phyloP scores from a whole-genome alignment of 139 green algal species.

The Chlorella vulgaris region DNA sequence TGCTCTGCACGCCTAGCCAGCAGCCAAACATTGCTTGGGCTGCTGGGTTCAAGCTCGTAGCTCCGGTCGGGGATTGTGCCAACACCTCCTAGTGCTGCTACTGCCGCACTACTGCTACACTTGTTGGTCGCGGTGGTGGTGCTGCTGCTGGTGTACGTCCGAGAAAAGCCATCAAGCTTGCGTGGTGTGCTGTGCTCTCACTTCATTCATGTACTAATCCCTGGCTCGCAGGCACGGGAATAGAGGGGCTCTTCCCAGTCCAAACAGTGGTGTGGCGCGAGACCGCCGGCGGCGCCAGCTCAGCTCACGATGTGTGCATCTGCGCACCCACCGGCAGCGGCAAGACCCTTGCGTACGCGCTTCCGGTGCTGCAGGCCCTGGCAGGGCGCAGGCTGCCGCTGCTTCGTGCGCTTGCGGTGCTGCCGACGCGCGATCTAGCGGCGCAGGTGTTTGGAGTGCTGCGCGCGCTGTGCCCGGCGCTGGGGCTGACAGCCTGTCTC shows the following conservation, averaged over 20 bases:
- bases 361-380: slow-evolving; percentile 80
- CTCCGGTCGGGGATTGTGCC: too few species aligned
- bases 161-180: too few species aligned
- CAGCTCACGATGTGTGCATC: slow-evolving; percentile 86
- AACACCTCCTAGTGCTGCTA: too few species aligned
- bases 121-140: not conserved
- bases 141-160: not conserved
- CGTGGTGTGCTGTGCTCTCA: too few species aligned
- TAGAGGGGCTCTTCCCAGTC: slow-evolving; percentile 79
- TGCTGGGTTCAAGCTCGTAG: too few species aligned
- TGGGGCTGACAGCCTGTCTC: slow-evolving; percentile 63
- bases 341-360: slow-evolving; percentile 89
- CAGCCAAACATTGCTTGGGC: not conserved
- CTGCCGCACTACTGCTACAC: too few species aligned
- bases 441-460: slow-evolving; percentile 79
- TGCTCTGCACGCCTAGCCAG: not conserved
- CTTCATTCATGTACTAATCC: too few species aligned
- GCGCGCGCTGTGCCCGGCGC: slow-evolving; percentile 48
- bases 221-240: slow-evolving; percentile 29
- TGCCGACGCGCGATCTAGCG: slow-evolving; percentile 84
- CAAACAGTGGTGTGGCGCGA: slow-evolving; percentile 79
- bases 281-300: slow-evolving; percentile 66
- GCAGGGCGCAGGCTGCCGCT: slow-evolving; percentile 34
- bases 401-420: slow-evolving; percentile 75
- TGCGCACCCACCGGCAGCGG: slow-evolving; percentile 86